Evolutionary conservation across 2,329 filamentous ascomycete genomes (phyloP).

Genomic region (Beauveria sp.): DNA sequence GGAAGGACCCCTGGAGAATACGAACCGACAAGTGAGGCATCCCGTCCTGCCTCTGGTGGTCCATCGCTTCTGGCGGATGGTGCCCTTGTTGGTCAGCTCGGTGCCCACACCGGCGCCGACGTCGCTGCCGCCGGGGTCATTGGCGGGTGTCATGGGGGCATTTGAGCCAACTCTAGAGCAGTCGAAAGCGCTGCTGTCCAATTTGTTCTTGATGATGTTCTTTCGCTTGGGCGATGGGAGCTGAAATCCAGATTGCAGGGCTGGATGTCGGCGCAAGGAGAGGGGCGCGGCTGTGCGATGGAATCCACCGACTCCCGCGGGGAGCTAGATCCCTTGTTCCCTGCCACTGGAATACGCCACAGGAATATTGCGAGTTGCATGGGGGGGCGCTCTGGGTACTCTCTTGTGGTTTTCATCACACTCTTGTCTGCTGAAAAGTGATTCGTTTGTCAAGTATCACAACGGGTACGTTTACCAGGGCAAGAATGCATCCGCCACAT

Average conservation of each 20-base stretch:
- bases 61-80: constrained; percentile 3
- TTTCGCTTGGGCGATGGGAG: not conserved
- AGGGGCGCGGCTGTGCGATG: not conserved
- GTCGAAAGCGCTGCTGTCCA: too few relatives aligned
- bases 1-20: not conserved
- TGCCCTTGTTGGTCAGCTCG: constrained; percentile 4
- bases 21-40: constrained; percentile 3
- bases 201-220: too few relatives aligned
- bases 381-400: too few relatives aligned
- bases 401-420: too few relatives aligned
- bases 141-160: too few relatives aligned
- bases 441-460: too few relatives aligned
- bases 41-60: not conserved
- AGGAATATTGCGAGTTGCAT: too few relatives aligned
- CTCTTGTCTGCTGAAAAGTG: too few relatives aligned
- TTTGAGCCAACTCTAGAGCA: too few relatives aligned
- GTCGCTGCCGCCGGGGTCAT: not conserved
- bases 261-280: not conserved
- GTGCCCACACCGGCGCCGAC: not conserved
- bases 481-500: too few relatives aligned
- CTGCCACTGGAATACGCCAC: not conserved
- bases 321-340: not conserved
- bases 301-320: not conserved
- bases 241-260: not conserved
- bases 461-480: too few relatives aligned